A percentile compares a stretch with the other conserved stretches of the same genome.
Conservation (phyloP, 192 early-diverging fungal species). For the Coemansia sp. region DNA sequence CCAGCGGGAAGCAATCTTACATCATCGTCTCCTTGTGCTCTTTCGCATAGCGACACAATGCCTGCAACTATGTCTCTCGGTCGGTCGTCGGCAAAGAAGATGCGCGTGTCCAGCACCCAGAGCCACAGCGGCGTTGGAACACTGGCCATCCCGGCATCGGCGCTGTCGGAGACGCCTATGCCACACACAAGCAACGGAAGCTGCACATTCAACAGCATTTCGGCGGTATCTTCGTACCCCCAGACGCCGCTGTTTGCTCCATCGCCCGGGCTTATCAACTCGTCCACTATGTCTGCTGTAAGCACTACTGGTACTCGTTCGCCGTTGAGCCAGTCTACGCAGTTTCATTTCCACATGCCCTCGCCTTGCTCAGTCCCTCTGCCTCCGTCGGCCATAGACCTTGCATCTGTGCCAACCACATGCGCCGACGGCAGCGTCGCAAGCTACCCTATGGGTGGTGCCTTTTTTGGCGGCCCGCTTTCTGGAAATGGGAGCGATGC, state of each 20-base stretch:
- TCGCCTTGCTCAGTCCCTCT: constrained; percentile 51
- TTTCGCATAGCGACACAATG: constrained; percentile 39
- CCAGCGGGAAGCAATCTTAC: constrained; percentile 15
- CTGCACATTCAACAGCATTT: constrained; percentile 2
- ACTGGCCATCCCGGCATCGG: constrained; percentile 8
- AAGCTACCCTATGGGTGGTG: constrained; percentile 26
- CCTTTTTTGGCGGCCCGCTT: constrained; percentile 28
- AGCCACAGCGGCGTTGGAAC: constrained; percentile 23
- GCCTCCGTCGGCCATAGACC: constrained; percentile 49
- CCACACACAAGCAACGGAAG: neutral
- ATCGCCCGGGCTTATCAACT: constrained; percentile 36
- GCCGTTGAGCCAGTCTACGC: constrained; percentile 40
- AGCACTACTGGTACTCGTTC: constrained; percentile 32
- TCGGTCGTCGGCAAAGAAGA: constrained; percentile 42
- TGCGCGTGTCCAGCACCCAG: constrained; percentile 54
- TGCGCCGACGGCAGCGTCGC: constrained; percentile 13
- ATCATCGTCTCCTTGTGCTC: constrained; percentile 19
- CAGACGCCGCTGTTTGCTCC: constrained; percentile 42
- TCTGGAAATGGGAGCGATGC: constrained; percentile 19
- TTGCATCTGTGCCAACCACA: constrained; percentile 39
- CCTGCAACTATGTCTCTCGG: constrained; percentile 22
- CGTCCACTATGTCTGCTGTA: constrained; percentile 41
- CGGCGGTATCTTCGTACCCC: constrained; percentile 26
- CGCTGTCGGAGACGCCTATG: constrained; percentile 14
- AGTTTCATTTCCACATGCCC: constrained; percentile 56